A percentile compares a stretch with the other conserved stretches of the same genome.
Conservation (phyloP, 805 yeast genomes). For the Scheffersomyces coipomensis region DNA sequence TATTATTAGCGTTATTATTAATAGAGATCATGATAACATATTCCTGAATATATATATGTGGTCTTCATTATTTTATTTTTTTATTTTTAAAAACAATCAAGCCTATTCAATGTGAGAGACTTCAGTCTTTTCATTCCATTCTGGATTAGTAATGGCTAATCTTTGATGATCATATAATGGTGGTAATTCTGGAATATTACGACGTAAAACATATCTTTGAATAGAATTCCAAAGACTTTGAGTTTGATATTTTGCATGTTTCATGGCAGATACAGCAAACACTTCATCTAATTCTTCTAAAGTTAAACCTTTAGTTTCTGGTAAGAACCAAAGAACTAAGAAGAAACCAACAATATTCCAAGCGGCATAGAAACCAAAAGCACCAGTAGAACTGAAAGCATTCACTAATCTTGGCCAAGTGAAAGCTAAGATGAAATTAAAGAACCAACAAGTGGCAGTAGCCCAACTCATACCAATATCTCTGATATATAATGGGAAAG, state of each 20-base stretch:
- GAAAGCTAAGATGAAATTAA: conserved; percentile 66
- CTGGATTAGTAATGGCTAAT: conserved; percentile 57
- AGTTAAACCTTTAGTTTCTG: conserved; percentile 66
- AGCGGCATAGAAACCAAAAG: conserved; percentile 85
- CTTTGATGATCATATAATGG: conserved; percentile 59
- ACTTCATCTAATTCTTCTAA: conserved; percentile 77
- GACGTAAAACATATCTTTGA: conserved; percentile 45
- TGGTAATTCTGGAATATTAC: conserved; percentile 45
- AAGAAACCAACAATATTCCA: conserved; percentile 75
- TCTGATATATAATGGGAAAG: conserved; percentile 72
- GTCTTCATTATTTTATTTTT: no score
- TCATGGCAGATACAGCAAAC: conserved; percentile 55
- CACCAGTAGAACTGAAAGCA: conserved; percentile 77
- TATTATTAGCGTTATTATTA: neutral
- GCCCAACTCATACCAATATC: conserved; percentile 81
- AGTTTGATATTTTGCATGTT: conserved; percentile 50
- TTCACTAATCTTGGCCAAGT: conserved; percentile 75
- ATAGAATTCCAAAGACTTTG: conserved; percentile 37
- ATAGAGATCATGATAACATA: no score
- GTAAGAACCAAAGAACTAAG: conserved; percentile 67
- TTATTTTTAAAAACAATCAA: no score
- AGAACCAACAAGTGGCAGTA: conserved; percentile 73
- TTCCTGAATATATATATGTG: no score
- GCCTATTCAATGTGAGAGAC: conserved; percentile 48
- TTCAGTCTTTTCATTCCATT: conserved; percentile 63